Evolutionary conservation across 2,329 filamentous ascomycete species (phyloP), one percentile per base, ranked within the genome.

Genomic region (Annulohypoxylon truncatum): DNA sequence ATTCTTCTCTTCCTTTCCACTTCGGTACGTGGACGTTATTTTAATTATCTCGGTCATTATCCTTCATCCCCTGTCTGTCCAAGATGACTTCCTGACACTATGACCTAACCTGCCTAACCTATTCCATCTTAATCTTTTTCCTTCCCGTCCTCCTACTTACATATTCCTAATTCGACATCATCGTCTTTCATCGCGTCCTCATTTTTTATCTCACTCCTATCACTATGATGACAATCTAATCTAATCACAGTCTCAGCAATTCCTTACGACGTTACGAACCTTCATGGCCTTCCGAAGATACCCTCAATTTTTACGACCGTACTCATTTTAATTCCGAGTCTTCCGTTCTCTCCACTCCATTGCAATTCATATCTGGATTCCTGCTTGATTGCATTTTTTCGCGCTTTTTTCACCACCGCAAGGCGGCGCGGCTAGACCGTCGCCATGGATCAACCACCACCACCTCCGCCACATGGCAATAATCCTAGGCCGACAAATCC

Each of bases 401-500:
- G 40, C 50, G 8, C 52, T 46, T 40, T 40, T 42, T 58, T 68
- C 46, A 46, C 33, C 52, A 46, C 33, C 55, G 56, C 52, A 26
- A 56, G 65, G 38, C 63, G 42, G 35, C 71, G 42, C 63, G 44
- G 35, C 71, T 72, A 70, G 68, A 67, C 53, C 68, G 73, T 61
- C 58, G 85, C 85, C 81, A 85, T 80, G 78, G 81, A 79, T 68
- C 84, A 87, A 72, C 91, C 91, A 68, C 94, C 94, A 70, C 93
- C 93, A 71, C 92, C 92, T 71, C 94, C 94, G 76, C 93, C 93
- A 69, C 94, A 97, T 81, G 93, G 94, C 79, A 85, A 89, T 76
- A 90, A 89, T 71, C 92, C 93, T 52, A 90, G 90, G 78, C 87
- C 87, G 18, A 85, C 88, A 54, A 84, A 87, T 38, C 79, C 83